These are phyloP conservation scores for Ajuga chamaepitys DNA, from an alignment of 257 asterid species.

Conservation along the genomic window DNA sequence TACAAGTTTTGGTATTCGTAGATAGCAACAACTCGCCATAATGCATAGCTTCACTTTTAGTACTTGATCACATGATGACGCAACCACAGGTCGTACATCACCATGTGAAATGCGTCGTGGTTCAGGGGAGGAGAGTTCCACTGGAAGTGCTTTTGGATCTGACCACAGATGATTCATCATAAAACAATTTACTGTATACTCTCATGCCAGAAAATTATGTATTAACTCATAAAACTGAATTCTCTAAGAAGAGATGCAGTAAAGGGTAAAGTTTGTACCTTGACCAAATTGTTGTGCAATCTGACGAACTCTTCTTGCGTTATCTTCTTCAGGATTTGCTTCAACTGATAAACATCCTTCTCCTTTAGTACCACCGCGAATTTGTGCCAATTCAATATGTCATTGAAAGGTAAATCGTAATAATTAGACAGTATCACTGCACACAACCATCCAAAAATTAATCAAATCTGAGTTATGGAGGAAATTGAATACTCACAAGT, in stretches of 20 bases:
- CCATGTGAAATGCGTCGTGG: slow-evolving; percentile 88
- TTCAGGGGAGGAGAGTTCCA: slow-evolving; percentile 84
- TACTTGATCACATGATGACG: slow-evolving; percentile 88
- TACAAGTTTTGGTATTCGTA: slow-evolving; percentile 27
- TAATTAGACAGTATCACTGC: slow-evolving; percentile 93
- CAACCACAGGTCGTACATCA: slow-evolving; percentile 95
- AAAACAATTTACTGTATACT: not conserved
- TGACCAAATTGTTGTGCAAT: slow-evolving; percentile 81
- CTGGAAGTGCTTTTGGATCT: slow-evolving; percentile 91
- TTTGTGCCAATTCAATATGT: slow-evolving; percentile 73
- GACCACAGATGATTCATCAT: slow-evolving; percentile 13
- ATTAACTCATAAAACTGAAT: not conserved
- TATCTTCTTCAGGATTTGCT: slow-evolving; percentile 74
- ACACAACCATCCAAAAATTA: slow-evolving; percentile 19
- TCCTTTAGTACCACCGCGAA: slow-evolving; percentile 74
- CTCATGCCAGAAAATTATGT: not conserved
- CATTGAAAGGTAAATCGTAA: slow-evolving; percentile 95
- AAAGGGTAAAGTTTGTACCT: slow-evolving; percentile 41
- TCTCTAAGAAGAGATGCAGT: not conserved
- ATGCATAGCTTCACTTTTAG: slow-evolving; percentile 22
- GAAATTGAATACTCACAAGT: not conserved
- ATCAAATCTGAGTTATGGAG: slow-evolving; percentile 2
- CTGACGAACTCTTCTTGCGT: slow-evolving; percentile 65
- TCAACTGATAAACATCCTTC: slow-evolving; percentile 86
- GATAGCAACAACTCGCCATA: not conserved